phyloP scores from a whole-genome alignment of 805 yeast species.

The Tetrapisispora phaffii region DNA sequence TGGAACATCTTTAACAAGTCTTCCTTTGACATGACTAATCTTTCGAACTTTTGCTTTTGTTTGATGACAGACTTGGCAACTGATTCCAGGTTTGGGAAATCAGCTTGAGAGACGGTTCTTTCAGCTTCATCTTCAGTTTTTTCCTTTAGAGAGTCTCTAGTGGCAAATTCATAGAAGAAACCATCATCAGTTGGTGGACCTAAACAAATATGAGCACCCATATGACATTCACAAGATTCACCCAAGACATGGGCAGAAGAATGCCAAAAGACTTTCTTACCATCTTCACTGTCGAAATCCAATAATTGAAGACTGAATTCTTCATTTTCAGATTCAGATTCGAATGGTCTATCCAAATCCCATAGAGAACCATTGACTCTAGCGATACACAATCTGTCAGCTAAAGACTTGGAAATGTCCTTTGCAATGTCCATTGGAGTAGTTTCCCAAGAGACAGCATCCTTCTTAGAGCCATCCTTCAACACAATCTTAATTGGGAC shows the following conservation, averaged over 20 bases:
- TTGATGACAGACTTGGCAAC: slow-evolving; percentile 84
- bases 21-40: slow-evolving; percentile 87
- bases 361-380: slow-evolving; percentile 85
- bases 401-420: slow-evolving; percentile 74
- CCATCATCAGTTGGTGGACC: slow-evolving; percentile 99
- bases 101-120: slow-evolving; percentile 66
- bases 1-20: slow-evolving; percentile 84
- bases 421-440: slow-evolving; percentile 79
- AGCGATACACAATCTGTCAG: slow-evolving; percentile 83
- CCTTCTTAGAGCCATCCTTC: slow-evolving; percentile 74
- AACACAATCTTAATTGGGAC: slow-evolving; percentile 68
- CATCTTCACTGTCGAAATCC: slow-evolving; percentile 90
- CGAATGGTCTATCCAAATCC: slow-evolving; percentile 94
- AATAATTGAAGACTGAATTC: slow-evolving; percentile 54
- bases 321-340: slow-evolving; percentile 36
- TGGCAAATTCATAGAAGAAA: slow-evolving; percentile 91
- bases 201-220: slow-evolving; percentile 83
- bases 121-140: slow-evolving; percentile 65
- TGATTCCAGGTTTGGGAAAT: slow-evolving; percentile 74
- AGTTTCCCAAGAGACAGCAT: slow-evolving; percentile 81
- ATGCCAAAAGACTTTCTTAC: slow-evolving; percentile 96
- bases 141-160: slow-evolving; percentile 31
- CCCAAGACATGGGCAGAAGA: slow-evolving; percentile 97
- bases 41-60: slow-evolving; percentile 90
- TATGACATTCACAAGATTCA: slow-evolving; percentile 94